Conservation (phyloP, 1,284 basidiomycete species). For the Sanguinoderma infundibulare region DNA sequence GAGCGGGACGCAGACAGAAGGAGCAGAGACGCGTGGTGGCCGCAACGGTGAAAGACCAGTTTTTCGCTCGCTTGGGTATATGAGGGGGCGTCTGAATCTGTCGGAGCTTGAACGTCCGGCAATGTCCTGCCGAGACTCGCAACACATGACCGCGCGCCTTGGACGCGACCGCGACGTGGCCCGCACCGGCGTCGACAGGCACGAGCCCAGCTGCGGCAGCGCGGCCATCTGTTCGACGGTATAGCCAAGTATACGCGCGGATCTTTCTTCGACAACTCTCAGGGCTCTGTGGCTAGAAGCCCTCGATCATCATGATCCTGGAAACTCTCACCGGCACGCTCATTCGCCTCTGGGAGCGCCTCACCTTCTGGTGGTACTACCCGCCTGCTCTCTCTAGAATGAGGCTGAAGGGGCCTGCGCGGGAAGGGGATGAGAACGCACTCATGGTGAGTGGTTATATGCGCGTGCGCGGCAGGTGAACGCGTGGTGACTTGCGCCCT, state of each 20-base stretch:
- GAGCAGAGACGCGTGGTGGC: conserved; percentile 50
- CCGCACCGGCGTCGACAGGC: conserved; percentile 3
- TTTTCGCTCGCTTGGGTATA: background rate
- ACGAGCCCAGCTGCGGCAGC: conserved; percentile 2
- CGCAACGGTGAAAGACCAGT: conserved; percentile 37
- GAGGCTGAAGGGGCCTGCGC: conserved; percentile 49
- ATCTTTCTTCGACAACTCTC: background rate
- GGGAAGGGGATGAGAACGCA: conserved; percentile 51
- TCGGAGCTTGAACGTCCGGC: conserved; percentile 16
- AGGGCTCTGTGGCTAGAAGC: conserved; percentile 10
- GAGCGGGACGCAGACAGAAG: conserved; percentile 62
- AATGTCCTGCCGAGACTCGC: conserved; percentile 5
- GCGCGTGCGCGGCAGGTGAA: background rate
- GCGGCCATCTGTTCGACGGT: conserved; percentile 1
- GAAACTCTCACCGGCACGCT: conserved; percentile 21
- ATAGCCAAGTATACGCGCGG: background rate
- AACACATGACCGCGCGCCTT: conserved; percentile 23
- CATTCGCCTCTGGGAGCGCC: conserved; percentile 27
- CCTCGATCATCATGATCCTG: conserved; percentile 17
- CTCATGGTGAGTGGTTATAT: conserved; percentile 57
- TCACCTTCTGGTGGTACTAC: conserved; percentile 29
- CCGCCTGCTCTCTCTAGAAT: conserved; percentile 56
- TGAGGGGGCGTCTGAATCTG: conserved; percentile 13
- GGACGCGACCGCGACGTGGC: conserved; percentile 18
- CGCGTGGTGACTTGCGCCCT: background rate